These are phyloP conservation scores for Endothia cerciana DNA, from an alignment of 2,329 filamentous ascomycete species.

Conservation along the genomic window DNA sequence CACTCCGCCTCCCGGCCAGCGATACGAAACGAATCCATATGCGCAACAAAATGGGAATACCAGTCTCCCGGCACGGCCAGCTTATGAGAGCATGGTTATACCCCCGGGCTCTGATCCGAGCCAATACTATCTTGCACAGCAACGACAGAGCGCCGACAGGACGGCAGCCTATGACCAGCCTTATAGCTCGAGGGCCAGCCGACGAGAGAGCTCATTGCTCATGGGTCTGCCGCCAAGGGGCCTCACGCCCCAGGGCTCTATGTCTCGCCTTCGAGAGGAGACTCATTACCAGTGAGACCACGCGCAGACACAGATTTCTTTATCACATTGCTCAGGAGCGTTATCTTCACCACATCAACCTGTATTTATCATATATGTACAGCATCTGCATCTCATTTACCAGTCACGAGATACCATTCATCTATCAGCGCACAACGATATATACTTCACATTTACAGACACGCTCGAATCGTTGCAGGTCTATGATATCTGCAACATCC, in stretches of 20 bases:
- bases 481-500: background rate
- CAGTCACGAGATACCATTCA: constrained; percentile 19
- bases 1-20: constrained; percentile 48
- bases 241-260: constrained; percentile 54
- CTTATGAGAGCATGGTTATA: constrained; percentile 49
- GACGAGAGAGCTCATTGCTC: constrained; percentile 66
- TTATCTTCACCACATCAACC: background rate
- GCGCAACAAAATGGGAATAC: constrained; percentile 40
- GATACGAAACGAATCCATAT: constrained; percentile 50
- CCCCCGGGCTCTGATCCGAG: constrained; percentile 42
- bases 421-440: constrained; percentile 7
- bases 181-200: constrained; percentile 46
- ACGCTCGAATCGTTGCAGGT: background rate
- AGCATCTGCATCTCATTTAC: constrained; percentile 6
- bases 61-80: constrained; percentile 42
- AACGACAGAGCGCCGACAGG: constrained; percentile 36
- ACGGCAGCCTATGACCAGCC: constrained; percentile 41
- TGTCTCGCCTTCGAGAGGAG: constrained; percentile 59
- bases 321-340: constrained; percentile 10
- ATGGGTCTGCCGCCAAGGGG: constrained; percentile 52
- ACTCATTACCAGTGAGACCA: constrained; percentile 46
- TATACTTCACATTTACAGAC: background rate
- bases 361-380: constrained; percentile 15
- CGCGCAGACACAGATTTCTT: constrained; percentile 4
- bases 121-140: constrained; percentile 34